phyloP scores from a whole-genome alignment of 805 yeast genomes.

The Ogataea thermomethanolica region DNA sequence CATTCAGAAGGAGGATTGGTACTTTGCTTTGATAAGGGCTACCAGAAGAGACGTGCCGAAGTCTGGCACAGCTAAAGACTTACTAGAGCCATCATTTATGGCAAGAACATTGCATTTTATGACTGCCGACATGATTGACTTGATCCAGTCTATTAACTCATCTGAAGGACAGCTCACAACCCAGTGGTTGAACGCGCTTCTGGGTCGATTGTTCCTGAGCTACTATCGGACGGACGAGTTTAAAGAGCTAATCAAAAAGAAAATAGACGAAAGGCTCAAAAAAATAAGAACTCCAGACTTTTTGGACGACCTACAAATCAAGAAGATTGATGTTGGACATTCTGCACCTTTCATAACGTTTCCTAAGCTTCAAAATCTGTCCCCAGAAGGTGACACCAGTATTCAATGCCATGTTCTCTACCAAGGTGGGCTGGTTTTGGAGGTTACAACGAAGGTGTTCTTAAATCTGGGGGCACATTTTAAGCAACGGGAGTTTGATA shows the following conservation, averaged over 20 bases:
- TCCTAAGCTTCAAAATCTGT: conserved; percentile 63
- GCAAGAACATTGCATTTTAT: conserved; percentile 74
- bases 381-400: conserved; percentile 76
- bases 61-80: conserved; percentile 25
- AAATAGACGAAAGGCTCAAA: conserved; percentile 66
- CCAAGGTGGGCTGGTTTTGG: conserved; percentile 70
- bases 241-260: conserved; percentile 52
- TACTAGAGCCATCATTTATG: conserved; percentile 53
- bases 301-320: conserved; percentile 75
- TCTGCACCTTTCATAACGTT: conserved; percentile 77
- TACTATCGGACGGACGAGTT: conserved; percentile 69
- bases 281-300: conserved; percentile 86
- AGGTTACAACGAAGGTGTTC: conserved; percentile 75
- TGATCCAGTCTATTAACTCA: conserved; percentile 75
- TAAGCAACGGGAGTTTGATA: conserved; percentile 67
- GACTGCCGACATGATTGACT: conserved; percentile 65
- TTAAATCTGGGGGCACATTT: conserved; percentile 74
- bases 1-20: conserved; percentile 89
- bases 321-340: conserved; percentile 68
- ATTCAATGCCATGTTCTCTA: conserved; percentile 62
- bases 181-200: conserved; percentile 85
- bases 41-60: conserved; percentile 43
- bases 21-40: conserved; percentile 78
- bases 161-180: conserved; percentile 80
- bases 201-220: conserved; percentile 79